phyloP scores from a whole-genome alignment of 2,329 filamentous ascomycete species.

The Cytospora leucostoma region DNA sequence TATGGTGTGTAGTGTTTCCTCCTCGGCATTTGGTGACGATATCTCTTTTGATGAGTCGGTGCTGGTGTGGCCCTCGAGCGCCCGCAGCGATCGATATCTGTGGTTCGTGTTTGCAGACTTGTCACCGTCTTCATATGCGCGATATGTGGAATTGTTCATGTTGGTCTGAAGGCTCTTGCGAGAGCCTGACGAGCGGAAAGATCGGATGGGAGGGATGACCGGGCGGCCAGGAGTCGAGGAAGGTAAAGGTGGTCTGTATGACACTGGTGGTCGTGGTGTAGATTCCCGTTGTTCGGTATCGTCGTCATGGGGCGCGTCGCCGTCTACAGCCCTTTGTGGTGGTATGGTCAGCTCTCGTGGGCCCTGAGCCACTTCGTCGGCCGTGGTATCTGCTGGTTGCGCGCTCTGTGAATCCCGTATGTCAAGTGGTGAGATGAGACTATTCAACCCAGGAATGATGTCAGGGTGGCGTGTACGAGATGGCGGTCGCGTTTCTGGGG shows the following conservation, averaged over 20 bases:
- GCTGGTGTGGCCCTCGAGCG: conserved; percentile 49
- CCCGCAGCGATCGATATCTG: conserved; percentile 53
- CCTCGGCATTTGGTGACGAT: conserved; percentile 47
- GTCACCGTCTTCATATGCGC: conserved; percentile 49
- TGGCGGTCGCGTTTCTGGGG: conserved; percentile 18
- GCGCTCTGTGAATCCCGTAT: conserved; percentile 34
- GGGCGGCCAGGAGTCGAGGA: conserved; percentile 35
- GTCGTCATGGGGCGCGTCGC: conserved; percentile 20
- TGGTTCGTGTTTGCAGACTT: conserved; percentile 44
- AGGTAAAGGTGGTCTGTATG: conserved; percentile 47
- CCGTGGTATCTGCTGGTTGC: conserved; percentile 35
- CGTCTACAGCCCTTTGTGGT: conserved; percentile 35
- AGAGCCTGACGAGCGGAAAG: conserved; percentile 58
- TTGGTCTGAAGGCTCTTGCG: conserved; percentile 57
- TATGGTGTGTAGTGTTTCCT: conserved; percentile 42
- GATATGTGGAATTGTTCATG: conserved; percentile 49
- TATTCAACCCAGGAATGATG: conserved; percentile 27
- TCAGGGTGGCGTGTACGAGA: conserved; percentile 32
- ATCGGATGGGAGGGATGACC: conserved; percentile 55
- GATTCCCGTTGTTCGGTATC: conserved; percentile 37
- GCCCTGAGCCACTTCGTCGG: conserved; percentile 42
- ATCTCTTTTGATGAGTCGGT: conserved; percentile 41
- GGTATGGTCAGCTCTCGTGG: conserved; percentile 52
- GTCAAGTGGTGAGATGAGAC: conserved; percentile 24
- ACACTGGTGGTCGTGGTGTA: conserved; percentile 51